These are phyloP conservation scores for Aspergillus puulaauensis DNA, from an alignment of 2,329 filamentous ascomycete species.

Conservation along the genomic window DNA sequence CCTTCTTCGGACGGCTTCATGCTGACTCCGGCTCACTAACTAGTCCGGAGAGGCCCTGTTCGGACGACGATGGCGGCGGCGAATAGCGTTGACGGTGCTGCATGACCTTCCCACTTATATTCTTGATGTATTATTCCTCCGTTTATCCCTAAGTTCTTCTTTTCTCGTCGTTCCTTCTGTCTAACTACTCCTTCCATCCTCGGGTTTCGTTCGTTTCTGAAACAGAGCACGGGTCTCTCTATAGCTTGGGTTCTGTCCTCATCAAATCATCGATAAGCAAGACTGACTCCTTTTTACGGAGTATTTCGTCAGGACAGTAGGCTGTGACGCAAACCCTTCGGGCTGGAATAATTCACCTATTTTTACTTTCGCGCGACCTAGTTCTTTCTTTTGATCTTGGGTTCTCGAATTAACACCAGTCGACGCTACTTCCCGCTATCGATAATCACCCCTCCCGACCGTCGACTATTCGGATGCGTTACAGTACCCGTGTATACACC, in stretches of 20 bases:
- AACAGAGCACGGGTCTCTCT: slow-evolving; percentile 35
- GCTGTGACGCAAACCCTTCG: background rate
- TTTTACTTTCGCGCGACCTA: background rate
- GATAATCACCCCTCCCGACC: slow-evolving; percentile 16
- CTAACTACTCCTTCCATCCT: slow-evolving; percentile 9
- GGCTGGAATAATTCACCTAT: background rate
- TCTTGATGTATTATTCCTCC: background rate
- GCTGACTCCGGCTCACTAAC: background rate
- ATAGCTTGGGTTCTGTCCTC: slow-evolving; percentile 10
- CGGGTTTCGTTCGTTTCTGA: slow-evolving; percentile 23
- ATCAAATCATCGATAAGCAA: slow-evolving; percentile 1
- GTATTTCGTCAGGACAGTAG: background rate
- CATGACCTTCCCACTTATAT: background rate
- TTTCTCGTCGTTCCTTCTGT: background rate
- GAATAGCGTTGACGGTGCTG: background rate
- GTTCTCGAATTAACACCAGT: background rate
- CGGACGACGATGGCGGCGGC: slow-evolving; percentile 2
- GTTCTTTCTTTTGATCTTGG: slow-evolving; percentile 1
- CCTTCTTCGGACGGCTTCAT: slow-evolving; percentile 9
- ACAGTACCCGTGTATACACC: background rate
- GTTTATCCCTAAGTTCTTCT: background rate
- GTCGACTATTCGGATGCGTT: slow-evolving; percentile 50
- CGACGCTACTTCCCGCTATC: slow-evolving; percentile 11
- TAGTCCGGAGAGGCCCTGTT: no score
- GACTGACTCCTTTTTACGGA: background rate